Percentiles rank a stretch among this genome's conserved stretches.
phyloP scores from a whole-genome alignment of 2,329 filamentous ascomycete genomes.

The Colletotrichum salicis region DNA sequence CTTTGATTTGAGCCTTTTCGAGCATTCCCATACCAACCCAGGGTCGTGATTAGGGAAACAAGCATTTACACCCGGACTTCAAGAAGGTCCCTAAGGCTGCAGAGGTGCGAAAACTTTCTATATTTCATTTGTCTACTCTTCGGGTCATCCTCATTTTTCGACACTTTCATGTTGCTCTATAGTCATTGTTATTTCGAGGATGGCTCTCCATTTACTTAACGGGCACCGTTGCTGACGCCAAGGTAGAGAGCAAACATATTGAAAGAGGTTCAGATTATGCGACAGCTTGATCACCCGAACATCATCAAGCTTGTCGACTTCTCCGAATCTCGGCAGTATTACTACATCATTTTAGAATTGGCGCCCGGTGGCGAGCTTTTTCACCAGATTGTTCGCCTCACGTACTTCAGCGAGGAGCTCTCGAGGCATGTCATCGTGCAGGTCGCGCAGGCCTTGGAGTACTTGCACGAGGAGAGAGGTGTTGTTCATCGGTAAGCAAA shows the following conservation, averaged over 20 bases:
- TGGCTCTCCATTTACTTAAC: conserved; percentile 19
- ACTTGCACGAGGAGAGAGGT: conserved; percentile 92
- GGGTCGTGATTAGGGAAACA: conserved; percentile 76
- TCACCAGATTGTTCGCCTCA: conserved; percentile 97
- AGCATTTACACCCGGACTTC: conserved; percentile 95
- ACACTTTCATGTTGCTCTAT: conserved; percentile 41
- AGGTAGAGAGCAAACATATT: conserved; percentile 91
- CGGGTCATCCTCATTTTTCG: conserved; percentile 43
- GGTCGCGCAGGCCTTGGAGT: conserved; percentile 93
- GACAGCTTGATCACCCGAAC: conserved; percentile 94
- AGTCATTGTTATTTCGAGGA: conserved; percentile 31
- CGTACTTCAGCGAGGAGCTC: conserved; percentile 97
- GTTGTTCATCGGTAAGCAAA: conserved; percentile 90
- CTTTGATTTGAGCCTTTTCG: conserved; percentile 37
- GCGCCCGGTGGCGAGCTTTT: conserved; percentile 96
- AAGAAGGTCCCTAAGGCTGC: conserved; percentile 94
- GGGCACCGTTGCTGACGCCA: conserved; percentile 41
- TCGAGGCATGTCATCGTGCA: conserved; percentile 94
- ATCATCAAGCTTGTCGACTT: conserved; percentile 95
- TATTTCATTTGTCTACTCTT: conserved; percentile 46
- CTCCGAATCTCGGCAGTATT: conserved; percentile 92
- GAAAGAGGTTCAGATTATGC: conserved; percentile 99
- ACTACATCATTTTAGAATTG: conserved; percentile 96
- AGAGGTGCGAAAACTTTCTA: conserved; percentile 81
- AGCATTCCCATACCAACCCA: conserved; percentile 61